Base-by-base conservation (phyloP, 2,329 filamentous ascomycete species). In the Apiospora pterosperma region DNA sequence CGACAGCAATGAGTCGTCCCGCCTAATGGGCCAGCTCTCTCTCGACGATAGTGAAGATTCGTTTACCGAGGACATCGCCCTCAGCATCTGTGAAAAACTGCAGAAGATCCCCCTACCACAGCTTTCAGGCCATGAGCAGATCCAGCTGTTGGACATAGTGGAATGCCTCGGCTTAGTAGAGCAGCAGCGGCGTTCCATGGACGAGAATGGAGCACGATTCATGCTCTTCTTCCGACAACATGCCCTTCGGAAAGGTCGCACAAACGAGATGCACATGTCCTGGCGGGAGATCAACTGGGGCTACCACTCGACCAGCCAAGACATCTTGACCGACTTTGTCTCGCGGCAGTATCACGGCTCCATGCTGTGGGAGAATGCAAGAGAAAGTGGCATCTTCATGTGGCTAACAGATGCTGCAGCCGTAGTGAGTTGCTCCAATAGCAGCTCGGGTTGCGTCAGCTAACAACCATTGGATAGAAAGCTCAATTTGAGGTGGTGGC, bases 361-460 rank as follows among this genome's bases (percentile, higher is more conserved):
- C 65, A 84, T 98, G 80, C 80, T 90, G 7, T 99, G 96, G 96
- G 86, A 91, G 67, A 86, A 94, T 71, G 96, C 95, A 1, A 85
- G 91, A 59, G 91, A 96, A 74, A 92, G 91, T 69, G 96, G 96
- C 12, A 84, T 98, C 63, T 97, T 97, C 74, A 95, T 97, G 89
- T 99, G 96, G 95, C 84, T 99, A 68, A 87, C 88, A 0, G 94
- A 97, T 76, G 77, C 84, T 21, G 86, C 85, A 63, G 89, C 93
- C 25, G 81, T 98, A 74, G 92, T 96, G 83, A 77, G 89, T 76
- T 14, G 10, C 19, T 41, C 39, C 10, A 12, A 7, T 2, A 62
- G 1, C 19, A 23, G 21, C 3, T 16, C 5, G 41, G 8, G 4
- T 25, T 5, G 38, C 1, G 5, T 21, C 2, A 36, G 39, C 38